These are phyloP conservation scores for Fusarium bulbicola DNA, from an alignment of 2,329 filamentous ascomycete species.

Conservation along the genomic window DNA sequence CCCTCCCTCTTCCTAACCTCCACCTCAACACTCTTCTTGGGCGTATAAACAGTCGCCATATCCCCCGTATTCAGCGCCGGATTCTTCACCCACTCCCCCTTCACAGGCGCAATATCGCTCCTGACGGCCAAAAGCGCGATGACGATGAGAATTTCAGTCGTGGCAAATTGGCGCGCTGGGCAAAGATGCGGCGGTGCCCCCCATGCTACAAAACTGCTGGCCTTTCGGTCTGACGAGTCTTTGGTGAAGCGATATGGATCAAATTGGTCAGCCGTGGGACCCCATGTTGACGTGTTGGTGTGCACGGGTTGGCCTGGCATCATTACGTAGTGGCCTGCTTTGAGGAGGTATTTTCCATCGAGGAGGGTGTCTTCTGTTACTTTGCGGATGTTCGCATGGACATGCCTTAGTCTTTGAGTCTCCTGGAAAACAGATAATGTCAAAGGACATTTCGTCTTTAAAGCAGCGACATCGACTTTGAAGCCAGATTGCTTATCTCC, in stretches of 20 bases:
- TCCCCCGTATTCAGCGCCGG: slow-evolving; percentile 13
- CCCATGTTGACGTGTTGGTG: slow-evolving; percentile 47
- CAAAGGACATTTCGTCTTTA: slow-evolving; percentile 30
- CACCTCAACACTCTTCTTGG: slow-evolving; percentile 26
- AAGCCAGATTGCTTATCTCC: slow-evolving; percentile 4
- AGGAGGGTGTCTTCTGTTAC: slow-evolving; percentile 48
- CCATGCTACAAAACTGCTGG: slow-evolving; percentile 45
- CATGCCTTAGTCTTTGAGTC: slow-evolving; percentile 18
- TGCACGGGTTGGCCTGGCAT: slow-evolving; percentile 48
- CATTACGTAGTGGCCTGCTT: slow-evolving; percentile 46
- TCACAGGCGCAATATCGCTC: neutral
- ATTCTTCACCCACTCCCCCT: slow-evolving; percentile 1
- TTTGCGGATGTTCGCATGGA: slow-evolving; percentile 32
- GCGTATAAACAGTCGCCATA: slow-evolving; percentile 12
- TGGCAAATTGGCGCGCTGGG: slow-evolving; percentile 43
- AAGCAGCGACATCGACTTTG: slow-evolving; percentile 6
- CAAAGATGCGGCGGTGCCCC: slow-evolving; percentile 44
- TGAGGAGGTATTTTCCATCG: slow-evolving; percentile 48
- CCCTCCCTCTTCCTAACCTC: slow-evolving; percentile 1
- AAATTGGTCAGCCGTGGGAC: slow-evolving; percentile 37
- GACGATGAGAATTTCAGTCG: slow-evolving; percentile 41
- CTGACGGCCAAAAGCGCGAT: slow-evolving; percentile 19
- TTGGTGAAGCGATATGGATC: slow-evolving; percentile 29
- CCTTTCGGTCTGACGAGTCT: slow-evolving; percentile 2
- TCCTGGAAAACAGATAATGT: slow-evolving; percentile 21